Conservation (phyloP, 1,139 yeast species). For the Yamadazyma triangularis region DNA sequence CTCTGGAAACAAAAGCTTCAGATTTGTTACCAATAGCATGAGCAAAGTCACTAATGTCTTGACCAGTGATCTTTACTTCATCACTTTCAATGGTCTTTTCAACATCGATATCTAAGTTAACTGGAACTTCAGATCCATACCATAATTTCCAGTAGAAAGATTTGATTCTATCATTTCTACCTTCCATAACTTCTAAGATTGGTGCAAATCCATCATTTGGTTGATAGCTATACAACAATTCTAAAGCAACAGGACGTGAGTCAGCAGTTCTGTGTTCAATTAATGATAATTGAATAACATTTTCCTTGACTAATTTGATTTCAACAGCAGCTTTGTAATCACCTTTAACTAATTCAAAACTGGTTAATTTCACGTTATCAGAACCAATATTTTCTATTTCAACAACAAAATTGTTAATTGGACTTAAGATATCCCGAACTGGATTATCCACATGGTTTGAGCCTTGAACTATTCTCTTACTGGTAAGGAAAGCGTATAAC, state of each 20-base stretch:
- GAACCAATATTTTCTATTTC: slow-evolving; percentile 43
- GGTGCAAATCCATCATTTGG: slow-evolving; percentile 94
- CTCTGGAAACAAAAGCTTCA: slow-evolving; percentile 89
- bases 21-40: slow-evolving; percentile 97
- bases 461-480: slow-evolving; percentile 82
- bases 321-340: slow-evolving; percentile 65
- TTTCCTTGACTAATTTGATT: slow-evolving; percentile 42
- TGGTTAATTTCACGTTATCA: slow-evolving; percentile 53
- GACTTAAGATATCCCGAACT: slow-evolving; percentile 72
- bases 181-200: slow-evolving; percentile 82
- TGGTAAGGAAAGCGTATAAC: slow-evolving; percentile 86
- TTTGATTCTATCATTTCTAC: slow-evolving; percentile 89
- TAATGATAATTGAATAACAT: slow-evolving; percentile 26
- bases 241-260: slow-evolving; percentile 65
- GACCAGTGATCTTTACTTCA: slow-evolving; percentile 62
- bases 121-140: slow-evolving; percentile 68
- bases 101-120: slow-evolving; percentile 64
- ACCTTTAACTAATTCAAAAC: slow-evolving; percentile 71
- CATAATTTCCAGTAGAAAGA: slow-evolving; percentile 96
- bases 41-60: slow-evolving; percentile 86
- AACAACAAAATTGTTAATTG: slow-evolving; percentile 61
- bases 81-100: slow-evolving; percentile 70
- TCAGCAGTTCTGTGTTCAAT: slow-evolving; percentile 90
- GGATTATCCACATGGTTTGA: slow-evolving; percentile 76
- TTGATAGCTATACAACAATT: slow-evolving; percentile 72